Evolutionary conservation across 257 asterid species (phyloP).

Genomic region (Penstemon barbatus): DNA sequence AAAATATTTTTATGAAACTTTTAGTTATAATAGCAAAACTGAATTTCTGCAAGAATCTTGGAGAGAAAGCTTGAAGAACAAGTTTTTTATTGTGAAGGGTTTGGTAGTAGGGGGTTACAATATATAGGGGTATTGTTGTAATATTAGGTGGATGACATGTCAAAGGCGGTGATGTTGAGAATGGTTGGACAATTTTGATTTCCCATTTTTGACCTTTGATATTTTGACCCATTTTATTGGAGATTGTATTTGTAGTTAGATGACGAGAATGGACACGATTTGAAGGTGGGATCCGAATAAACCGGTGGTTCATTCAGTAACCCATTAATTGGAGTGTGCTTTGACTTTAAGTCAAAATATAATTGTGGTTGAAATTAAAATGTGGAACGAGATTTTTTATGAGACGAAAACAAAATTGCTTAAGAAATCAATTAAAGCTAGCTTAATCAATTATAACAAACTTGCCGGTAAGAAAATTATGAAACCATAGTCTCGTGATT

Average conservation of each 20-base stretch:
- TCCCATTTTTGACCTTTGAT: conserved; percentile 24
- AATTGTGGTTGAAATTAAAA: neutral
- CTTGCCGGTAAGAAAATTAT: too few relatives aligned
- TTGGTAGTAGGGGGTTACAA: neutral
- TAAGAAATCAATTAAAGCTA: too few relatives aligned
- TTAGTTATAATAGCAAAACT: neutral
- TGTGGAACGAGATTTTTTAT: neutral
- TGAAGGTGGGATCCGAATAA: neutral
- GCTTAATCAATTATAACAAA: too few relatives aligned
- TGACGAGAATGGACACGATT: conserved; percentile 4
- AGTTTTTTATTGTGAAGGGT: conserved; percentile 4
- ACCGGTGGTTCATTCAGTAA: neutral
- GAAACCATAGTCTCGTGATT: too few relatives aligned
- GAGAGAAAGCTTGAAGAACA: conserved; percentile 27
- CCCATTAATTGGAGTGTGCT: neutral
- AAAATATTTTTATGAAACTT: neutral
- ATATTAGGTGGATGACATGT: conserved; percentile 27
- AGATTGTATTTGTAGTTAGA: neutral
- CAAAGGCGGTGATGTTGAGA: conserved; percentile 29
- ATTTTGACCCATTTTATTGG: neutral
- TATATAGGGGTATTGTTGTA: conserved; percentile 29
- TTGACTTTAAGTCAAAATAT: neutral
- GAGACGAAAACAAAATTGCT: too few relatives aligned
- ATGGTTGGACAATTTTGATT: conserved; percentile 5
- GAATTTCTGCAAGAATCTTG: conserved; percentile 31